Evolutionary conservation across 2,329 filamentous ascomycete species (phyloP).

Genomic region (Penicillium expansum): DNA sequence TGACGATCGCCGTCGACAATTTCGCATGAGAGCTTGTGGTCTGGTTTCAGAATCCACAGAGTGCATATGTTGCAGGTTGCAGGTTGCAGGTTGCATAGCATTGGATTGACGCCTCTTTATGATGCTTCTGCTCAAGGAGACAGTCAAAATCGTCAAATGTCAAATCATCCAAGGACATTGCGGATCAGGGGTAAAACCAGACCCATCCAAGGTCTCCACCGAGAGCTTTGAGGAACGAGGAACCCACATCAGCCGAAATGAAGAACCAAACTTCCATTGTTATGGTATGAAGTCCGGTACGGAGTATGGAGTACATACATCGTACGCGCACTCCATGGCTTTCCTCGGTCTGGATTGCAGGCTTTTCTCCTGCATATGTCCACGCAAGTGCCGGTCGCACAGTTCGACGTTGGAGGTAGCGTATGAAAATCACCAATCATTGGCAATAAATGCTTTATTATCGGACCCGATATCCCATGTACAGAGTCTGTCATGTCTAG

Average conservation of each 20-base stretch:
- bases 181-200: constrained; percentile 13
- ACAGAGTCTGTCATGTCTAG: background rate
- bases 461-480: background rate
- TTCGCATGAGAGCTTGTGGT: constrained; percentile 16
- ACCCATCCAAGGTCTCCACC: constrained; percentile 27
- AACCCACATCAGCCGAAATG: constrained; percentile 10
- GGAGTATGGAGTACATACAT: background rate
- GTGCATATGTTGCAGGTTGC: constrained; percentile 13
- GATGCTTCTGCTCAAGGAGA: background rate
- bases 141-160: background rate
- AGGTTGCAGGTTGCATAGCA: background rate
- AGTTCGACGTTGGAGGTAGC: constrained; percentile 8
- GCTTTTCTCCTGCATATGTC: background rate
- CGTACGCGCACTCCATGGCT: background rate
- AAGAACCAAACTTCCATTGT: constrained; percentile 11
- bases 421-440: constrained; percentile 8
- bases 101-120: background rate
- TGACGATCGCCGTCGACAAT: constrained; percentile 25
- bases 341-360: background rate
- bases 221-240: constrained; percentile 8
- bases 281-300: background rate
- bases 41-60: constrained; percentile 18
- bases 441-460: constrained; percentile 12
- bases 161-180: background rate
- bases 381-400: constrained; percentile 8